phyloP scores from a whole-genome alignment of 768 basidiomycete species.

The Boletus insuetus region DNA sequence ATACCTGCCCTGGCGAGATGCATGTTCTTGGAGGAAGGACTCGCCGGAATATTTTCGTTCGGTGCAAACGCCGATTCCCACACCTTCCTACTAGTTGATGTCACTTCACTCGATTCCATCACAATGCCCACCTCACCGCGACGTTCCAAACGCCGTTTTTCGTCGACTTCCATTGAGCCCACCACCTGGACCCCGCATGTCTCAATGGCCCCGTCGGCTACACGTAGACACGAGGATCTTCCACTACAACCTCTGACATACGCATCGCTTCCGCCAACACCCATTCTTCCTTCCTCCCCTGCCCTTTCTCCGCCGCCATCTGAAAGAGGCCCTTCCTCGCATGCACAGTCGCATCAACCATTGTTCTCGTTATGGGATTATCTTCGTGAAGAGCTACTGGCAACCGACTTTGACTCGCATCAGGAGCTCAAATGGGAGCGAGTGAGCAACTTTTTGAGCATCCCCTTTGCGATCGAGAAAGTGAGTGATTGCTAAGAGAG shows the following conservation, averaged over 20 bases:
- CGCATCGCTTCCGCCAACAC: slow-evolving; percentile 72
- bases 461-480: slow-evolving; percentile 93
- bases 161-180: slow-evolving; percentile 25
- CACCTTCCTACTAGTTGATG: slow-evolving; percentile 1
- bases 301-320: slow-evolving; percentile 24
- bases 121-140: slow-evolving; percentile 33
- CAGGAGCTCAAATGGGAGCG: slow-evolving; percentile 95
- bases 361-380: slow-evolving; percentile 93
- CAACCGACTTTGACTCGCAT: slow-evolving; percentile 92
- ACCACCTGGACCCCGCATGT: slow-evolving; percentile 22
- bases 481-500: slow-evolving; percentile 37
- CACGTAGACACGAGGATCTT: slow-evolving; percentile 17
- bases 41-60: neutral
- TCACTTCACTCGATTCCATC: neutral
- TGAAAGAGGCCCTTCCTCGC: slow-evolving; percentile 12
- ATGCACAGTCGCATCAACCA: slow-evolving; percentile 26
- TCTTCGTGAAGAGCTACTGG: slow-evolving; percentile 80
- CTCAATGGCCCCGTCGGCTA: slow-evolving; percentile 7
- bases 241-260: slow-evolving; percentile 49
- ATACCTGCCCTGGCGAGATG: slow-evolving; percentile 39
- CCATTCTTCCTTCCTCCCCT: slow-evolving; percentile 51
- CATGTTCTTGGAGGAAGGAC: slow-evolving; percentile 11
- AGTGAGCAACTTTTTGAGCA: slow-evolving; percentile 91
- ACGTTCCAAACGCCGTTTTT: slow-evolving; percentile 33
- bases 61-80: slow-evolving; percentile 13